Evolutionary conservation across 169 alveolate species (phyloP), one percentile per base, ranked within the genome.

Genomic region (Cryptosporidium andersoni): DNA sequence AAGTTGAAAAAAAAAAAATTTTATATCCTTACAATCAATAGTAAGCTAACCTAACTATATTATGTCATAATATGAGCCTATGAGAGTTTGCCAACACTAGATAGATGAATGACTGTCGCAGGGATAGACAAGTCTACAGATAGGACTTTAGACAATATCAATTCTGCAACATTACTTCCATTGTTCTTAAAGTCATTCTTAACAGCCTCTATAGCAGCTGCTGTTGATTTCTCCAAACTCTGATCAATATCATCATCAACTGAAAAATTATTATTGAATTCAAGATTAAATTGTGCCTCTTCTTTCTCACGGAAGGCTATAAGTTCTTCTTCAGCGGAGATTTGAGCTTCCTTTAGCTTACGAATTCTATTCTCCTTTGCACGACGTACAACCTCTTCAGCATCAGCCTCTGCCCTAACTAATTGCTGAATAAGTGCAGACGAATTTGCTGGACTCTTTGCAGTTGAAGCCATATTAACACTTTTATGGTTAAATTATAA

Each of bases 331-430:
- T 74, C 85, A 3, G 85, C 85, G 9, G 85, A 74, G 45, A 74
- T 74, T 34, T 74, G 85, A 55, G 85, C 85, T 39, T 74, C 85
- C 47, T 74, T 74, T 14, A 74, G 51, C 68, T 74, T 74, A 34
- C 47, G 51, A 14, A 74, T 53, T 36, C 85, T 55, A 25, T 58
- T 74, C 47, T 74, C 85, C 37, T 74, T 74, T 39, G 85, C 85
- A 36, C 85, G 85, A 74, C 85, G 85, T 16, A 74, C 85, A 9
- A 74, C 60, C n/a, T 74, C 85, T 12, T 74, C 85, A 1, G 85
- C 85, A 74, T 58, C 67, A 4, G 60, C 74, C 36, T 74, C 85
- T 12, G 85, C 85, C 45, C 55, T 68, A 66, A 74, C 60, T 49
- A 74, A 60, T 64, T 58, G 55, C 42, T 74, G 85, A 56, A 74